Evolutionary conservation across 371 early-diverging fungal species (phyloP).

Genomic region (Zychaea mexicana): DNA sequence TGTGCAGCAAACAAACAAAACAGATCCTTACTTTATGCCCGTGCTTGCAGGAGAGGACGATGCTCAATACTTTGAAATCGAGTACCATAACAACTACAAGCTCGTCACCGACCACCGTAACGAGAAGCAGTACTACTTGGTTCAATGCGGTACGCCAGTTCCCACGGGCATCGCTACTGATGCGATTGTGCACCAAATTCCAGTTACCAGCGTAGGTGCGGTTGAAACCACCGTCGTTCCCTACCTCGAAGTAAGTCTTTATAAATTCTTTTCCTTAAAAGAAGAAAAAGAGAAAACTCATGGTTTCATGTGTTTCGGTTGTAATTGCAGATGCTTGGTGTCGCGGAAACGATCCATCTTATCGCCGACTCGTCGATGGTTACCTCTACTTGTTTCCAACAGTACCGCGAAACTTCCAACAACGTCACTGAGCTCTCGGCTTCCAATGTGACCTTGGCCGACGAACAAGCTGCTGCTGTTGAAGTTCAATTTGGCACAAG

Average conservation of each 20-base stretch:
- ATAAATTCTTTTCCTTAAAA: not conserved
- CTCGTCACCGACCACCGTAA: slow-evolving; percentile 52
- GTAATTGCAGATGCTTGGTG: slow-evolving; percentile 76
- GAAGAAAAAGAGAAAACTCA: not conserved
- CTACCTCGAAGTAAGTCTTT: slow-evolving; percentile 58
- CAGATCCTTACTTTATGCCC: not conserved
- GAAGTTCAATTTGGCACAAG: slow-evolving; percentile 49
- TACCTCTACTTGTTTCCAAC: slow-evolving; percentile 69
- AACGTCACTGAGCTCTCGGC: slow-evolving; percentile 31
- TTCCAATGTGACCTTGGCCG: slow-evolving; percentile 46
- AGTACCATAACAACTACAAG: slow-evolving; percentile 71
- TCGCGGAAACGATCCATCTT: slow-evolving; percentile 51
- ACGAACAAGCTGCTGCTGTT: slow-evolving; percentile 34
- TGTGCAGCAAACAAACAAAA: not conserved
- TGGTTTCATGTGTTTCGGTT: not conserved
- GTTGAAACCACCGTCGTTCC: slow-evolving; percentile 66
- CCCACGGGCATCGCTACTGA: slow-evolving; percentile 53
- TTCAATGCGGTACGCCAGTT: slow-evolving; percentile 70
- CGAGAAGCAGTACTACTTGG: slow-evolving; percentile 52
- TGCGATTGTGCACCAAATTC: slow-evolving; percentile 57
- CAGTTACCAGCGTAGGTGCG: slow-evolving; percentile 60
- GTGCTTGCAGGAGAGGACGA: slow-evolving; percentile 37
- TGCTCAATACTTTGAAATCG: slow-evolving; percentile 54
- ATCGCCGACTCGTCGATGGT: slow-evolving; percentile 62
- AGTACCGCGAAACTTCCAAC: slow-evolving; percentile 35